Percentiles rank a stretch among this genome's conserved stretches.
These are phyloP conservation scores for Linaria vulgaris DNA, from an alignment of 257 asterid genomes.

Conservation along the genomic window DNA sequence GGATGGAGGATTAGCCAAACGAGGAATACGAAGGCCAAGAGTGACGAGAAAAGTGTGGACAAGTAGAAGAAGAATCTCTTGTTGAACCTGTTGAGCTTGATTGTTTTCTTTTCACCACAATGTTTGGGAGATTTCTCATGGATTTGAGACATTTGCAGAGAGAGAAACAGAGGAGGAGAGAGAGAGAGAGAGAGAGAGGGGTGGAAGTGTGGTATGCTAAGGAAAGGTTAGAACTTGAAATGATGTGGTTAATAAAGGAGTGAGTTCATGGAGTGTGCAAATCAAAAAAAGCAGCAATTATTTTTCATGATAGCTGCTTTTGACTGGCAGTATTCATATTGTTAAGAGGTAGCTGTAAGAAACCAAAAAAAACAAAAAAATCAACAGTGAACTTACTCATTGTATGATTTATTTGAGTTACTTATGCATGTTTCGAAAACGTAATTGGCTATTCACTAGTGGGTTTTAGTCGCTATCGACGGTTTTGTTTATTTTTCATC, in stretches of 20 bases:
- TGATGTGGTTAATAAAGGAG: slow-evolving; percentile 38
- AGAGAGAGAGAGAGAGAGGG: slow-evolving; percentile 8
- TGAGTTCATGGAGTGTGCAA: slow-evolving; percentile 3
- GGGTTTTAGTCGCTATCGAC: too few species aligned
- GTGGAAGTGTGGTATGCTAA: slow-evolving; percentile 28
- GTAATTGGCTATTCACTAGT: too few species aligned
- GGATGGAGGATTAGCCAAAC: slow-evolving; percentile 79
- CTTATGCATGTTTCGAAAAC: too few species aligned
- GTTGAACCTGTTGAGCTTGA: slow-evolving; percentile 40
- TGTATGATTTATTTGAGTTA: background rate
- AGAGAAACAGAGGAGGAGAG: slow-evolving; percentile 15
- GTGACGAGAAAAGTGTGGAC: slow-evolving; percentile 59
- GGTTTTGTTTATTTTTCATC: background rate
- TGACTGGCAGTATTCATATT: slow-evolving; percentile 34
- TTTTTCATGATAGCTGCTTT: slow-evolving; percentile 42
- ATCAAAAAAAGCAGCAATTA: slow-evolving; percentile 45
- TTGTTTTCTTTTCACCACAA: slow-evolving; percentile 59
- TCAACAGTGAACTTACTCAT: background rate
- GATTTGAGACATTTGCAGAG: slow-evolving; percentile 65
- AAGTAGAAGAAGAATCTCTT: slow-evolving; percentile 47
- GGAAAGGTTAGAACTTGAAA: slow-evolving; percentile 26
- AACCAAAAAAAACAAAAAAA: background rate
- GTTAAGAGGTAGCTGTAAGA: slow-evolving; percentile 23
- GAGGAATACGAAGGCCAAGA: slow-evolving; percentile 63
- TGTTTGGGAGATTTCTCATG: slow-evolving; percentile 76